A percentile compares a stretch with the other conserved stretches of the same genome.
These are phyloP conservation scores for Solidago caesia DNA, from an alignment of 129 eudicot genomes.

Conservation along the genomic window DNA sequence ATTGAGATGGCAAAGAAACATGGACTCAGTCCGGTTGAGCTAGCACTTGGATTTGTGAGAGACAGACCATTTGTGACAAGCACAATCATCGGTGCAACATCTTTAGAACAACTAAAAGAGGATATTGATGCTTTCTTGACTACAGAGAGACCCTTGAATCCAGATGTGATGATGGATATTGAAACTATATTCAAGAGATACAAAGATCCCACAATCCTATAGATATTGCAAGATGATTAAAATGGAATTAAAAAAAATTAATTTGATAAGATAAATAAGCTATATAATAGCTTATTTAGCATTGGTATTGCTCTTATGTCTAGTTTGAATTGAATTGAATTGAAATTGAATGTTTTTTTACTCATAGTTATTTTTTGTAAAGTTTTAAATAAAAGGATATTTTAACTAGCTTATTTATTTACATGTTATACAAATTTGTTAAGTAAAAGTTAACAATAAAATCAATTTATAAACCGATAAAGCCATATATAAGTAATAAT, in stretches of 20 bases:
- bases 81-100: slow-evolving; percentile 87
- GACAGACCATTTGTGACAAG: slow-evolving; percentile 89
- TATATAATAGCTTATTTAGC: no score
- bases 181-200: slow-evolving; percentile 67
- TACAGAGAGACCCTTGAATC: slow-evolving; percentile 63
- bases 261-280: no score
- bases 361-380: no score
- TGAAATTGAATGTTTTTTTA: no score
- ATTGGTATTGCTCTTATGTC: no score
- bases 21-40: slow-evolving; percentile 65
- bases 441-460: no score
- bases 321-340: no score
- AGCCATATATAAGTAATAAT: no score
- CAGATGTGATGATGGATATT: slow-evolving; percentile 63
- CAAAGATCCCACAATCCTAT: slow-evolving; percentile 79
- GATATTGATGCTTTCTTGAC: slow-evolving; percentile 75
- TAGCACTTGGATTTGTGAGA: slow-evolving; percentile 79
- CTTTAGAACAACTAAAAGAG: slow-evolving; percentile 80
- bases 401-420: no score
- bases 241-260: neutral
- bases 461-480: no score
- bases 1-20: slow-evolving; percentile 79
- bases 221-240: slow-evolving; percentile 5
- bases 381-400: no score
- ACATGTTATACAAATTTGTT: no score